Evolutionary conservation across 176 grass and related monocot species (phyloP).

Genomic region (Rhynchospora breviuscula): DNA sequence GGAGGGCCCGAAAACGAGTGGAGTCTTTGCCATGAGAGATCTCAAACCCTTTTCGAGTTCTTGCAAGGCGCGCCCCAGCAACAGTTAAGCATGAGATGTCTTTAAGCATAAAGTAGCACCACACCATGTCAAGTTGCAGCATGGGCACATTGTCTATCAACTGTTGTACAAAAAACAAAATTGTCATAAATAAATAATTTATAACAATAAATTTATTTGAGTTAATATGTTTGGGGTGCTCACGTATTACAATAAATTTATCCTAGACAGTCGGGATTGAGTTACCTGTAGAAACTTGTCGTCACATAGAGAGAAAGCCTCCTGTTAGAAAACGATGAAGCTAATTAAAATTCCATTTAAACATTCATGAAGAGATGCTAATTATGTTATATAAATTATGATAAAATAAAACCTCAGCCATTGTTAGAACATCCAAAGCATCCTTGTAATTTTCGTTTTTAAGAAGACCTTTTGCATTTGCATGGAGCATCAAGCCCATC

Average conservation of each 20-base stretch:
- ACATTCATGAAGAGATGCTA: background rate
- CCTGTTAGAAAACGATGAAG: slow-evolving; percentile 36
- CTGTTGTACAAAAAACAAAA: slow-evolving; percentile 33
- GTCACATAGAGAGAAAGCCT: slow-evolving; percentile 89
- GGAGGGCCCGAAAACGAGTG: slow-evolving; percentile 63
- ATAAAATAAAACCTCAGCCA: slow-evolving; percentile 61
- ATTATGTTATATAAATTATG: background rate
- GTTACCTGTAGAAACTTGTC: slow-evolving; percentile 74
- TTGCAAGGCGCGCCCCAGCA: slow-evolving; percentile 55
- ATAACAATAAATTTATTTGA: background rate
- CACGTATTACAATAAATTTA: background rate
- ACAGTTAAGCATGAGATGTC: slow-evolving; percentile 69
- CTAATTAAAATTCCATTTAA: slow-evolving; percentile 4
- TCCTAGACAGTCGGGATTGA: slow-evolving; percentile 17
- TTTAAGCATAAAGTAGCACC: slow-evolving; percentile 92
- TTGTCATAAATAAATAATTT: slow-evolving; percentile 17
- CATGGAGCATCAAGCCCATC: slow-evolving; percentile 90
- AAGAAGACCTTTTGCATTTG: slow-evolving; percentile 75
- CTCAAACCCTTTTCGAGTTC: slow-evolving; percentile 66
- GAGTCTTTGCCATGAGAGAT: slow-evolving; percentile 88
- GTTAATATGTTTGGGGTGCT: background rate
- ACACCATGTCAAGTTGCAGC: slow-evolving; percentile 95
- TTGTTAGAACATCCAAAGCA: slow-evolving; percentile 72
- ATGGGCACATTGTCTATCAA: slow-evolving; percentile 92
- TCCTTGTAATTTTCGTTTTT: slow-evolving; percentile 58